A percentile compares a stretch with the other conserved stretches of the same genome.
Evolutionary conservation across 305 asterid species (phyloP).

Genomic region (Rubia tinctorum): DNA sequence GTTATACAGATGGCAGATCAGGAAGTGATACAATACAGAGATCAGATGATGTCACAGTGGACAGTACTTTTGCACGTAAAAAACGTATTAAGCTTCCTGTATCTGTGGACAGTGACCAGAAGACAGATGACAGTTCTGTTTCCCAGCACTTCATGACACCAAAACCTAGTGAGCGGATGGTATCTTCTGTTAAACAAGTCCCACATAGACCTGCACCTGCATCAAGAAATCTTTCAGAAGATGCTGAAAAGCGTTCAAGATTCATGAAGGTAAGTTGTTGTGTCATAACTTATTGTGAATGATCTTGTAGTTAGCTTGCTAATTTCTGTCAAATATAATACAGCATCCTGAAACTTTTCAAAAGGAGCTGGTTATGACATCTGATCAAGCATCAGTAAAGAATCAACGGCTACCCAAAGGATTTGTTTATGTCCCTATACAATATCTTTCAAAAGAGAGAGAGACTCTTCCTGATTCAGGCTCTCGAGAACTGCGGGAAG

Average conservation of each 20-base stretch:
- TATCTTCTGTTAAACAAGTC: conserved; percentile 79
- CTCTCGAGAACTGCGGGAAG: conserved; percentile 43
- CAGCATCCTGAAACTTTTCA: conserved; percentile 80
- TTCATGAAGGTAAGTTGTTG: conserved; percentile 50
- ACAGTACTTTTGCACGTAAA: conserved; percentile 82
- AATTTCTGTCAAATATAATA: conserved; percentile 24
- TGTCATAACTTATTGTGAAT: background rate
- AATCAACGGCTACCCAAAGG: conserved; percentile 90
- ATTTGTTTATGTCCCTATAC: conserved; percentile 78
- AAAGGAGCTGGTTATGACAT: conserved; percentile 85
- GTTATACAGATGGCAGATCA: conserved; percentile 70
- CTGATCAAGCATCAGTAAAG: conserved; percentile 91
- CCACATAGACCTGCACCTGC: conserved; percentile 51
- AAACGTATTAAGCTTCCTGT: conserved; percentile 52
- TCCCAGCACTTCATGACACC: conserved; percentile 53
- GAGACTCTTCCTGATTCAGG: conserved; percentile 47
- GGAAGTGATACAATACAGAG: conserved; percentile 78
- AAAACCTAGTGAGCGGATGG: conserved; percentile 44
- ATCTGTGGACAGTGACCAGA: conserved; percentile 66
- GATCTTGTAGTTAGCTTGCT: conserved; percentile 7
- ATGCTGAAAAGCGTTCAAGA: conserved; percentile 46
- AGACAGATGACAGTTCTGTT: conserved; percentile 76
- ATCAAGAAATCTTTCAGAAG: conserved; percentile 45
- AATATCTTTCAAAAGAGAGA: conserved; percentile 70
- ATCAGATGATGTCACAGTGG: conserved; percentile 86